These are phyloP conservation scores for Plenodomus lindquistii DNA, from an alignment of 2,329 filamentous ascomycete genomes.

Conservation along the genomic window DNA sequence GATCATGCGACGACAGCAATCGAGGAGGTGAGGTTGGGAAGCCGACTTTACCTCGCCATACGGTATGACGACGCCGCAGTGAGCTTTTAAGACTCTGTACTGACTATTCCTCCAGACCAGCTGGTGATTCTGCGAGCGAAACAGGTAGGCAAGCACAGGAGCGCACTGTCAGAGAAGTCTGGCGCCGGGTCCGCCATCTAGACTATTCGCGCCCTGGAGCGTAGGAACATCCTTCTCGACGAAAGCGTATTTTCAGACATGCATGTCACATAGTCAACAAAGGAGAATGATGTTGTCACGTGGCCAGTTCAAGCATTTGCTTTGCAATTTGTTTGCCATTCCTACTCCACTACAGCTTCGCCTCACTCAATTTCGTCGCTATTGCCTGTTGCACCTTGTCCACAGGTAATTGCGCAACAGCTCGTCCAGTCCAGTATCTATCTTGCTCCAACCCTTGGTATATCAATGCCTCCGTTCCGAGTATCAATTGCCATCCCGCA, in stretches of 20 bases:
- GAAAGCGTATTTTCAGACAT: background rate
- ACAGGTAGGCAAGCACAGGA: constrained; percentile 70
- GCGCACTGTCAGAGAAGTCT: constrained; percentile 71
- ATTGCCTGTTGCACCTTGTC: constrained; percentile 61
- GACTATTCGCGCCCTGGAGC: constrained; percentile 70
- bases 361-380: constrained; percentile 38
- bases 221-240: background rate
- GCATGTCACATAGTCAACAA: no score
- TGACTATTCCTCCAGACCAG: constrained; percentile 54
- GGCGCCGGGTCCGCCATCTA: constrained; percentile 67
- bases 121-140: constrained; percentile 63
- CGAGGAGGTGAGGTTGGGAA: constrained; percentile 64
- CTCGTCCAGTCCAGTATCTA: constrained; percentile 65
- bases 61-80: constrained; percentile 48
- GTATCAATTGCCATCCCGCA: constrained; percentile 72
- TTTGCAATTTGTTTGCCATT: background rate
- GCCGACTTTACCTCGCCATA: constrained; percentile 72
- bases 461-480: constrained; percentile 77
- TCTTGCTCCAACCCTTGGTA: constrained; percentile 75
- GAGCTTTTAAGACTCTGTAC: background rate
- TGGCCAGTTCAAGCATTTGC: background rate
- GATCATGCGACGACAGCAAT: constrained; percentile 61
- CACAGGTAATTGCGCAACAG: constrained; percentile 63
- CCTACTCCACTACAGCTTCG: constrained; percentile 19
- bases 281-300: background rate